phyloP scores from a whole-genome alignment of 495 filamentous ascomycete species.

The Aspergillus affinis region DNA sequence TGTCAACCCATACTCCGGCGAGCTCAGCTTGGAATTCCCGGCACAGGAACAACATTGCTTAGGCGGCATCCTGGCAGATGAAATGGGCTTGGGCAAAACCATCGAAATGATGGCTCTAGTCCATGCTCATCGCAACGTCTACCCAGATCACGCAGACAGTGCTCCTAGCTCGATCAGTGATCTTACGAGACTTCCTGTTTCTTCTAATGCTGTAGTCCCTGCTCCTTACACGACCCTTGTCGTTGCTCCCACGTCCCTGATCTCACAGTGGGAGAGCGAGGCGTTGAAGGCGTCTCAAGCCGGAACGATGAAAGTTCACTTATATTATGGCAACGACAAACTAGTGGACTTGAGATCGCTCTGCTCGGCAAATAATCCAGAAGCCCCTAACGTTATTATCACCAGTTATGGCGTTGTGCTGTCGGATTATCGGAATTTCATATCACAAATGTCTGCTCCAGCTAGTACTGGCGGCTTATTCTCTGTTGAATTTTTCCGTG shows the following conservation, averaged over 20 bases:
- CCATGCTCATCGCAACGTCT: constrained; percentile 68
- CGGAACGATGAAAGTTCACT: constrained; percentile 75
- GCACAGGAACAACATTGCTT: constrained; percentile 92
- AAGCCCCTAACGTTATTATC: constrained; percentile 85
- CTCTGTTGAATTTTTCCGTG: constrained; percentile 85
- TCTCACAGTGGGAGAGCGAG: constrained; percentile 96
- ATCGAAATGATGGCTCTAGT: constrained; percentile 97
- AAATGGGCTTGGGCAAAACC: constrained; percentile 89
- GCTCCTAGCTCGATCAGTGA: constrained; percentile 47
- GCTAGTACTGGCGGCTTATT: constrained; percentile 72
- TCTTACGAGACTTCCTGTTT: constrained; percentile 58
- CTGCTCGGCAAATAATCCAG: constrained; percentile 72
- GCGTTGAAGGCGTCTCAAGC: constrained; percentile 81
- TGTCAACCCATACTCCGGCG: constrained; percentile 94
- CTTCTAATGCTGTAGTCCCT: constrained; percentile 51
- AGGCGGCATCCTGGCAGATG: constrained; percentile 91
- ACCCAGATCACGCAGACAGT: constrained; percentile 45
- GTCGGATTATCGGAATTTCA: constrained; percentile 68
- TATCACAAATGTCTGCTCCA: constrained; percentile 56
- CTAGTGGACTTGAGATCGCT: constrained; percentile 69
- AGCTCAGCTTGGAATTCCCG: constrained; percentile 90
- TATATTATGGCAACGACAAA: constrained; percentile 92
- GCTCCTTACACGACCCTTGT: constrained; percentile 93
- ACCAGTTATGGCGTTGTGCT: constrained; percentile 94
- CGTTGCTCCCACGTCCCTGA: constrained; percentile 88